Evolutionary conservation across 2,329 filamentous ascomycete species (phyloP), one percentile per base, ranked within the genome.

Genomic region (Metarhizium guizhouense): DNA sequence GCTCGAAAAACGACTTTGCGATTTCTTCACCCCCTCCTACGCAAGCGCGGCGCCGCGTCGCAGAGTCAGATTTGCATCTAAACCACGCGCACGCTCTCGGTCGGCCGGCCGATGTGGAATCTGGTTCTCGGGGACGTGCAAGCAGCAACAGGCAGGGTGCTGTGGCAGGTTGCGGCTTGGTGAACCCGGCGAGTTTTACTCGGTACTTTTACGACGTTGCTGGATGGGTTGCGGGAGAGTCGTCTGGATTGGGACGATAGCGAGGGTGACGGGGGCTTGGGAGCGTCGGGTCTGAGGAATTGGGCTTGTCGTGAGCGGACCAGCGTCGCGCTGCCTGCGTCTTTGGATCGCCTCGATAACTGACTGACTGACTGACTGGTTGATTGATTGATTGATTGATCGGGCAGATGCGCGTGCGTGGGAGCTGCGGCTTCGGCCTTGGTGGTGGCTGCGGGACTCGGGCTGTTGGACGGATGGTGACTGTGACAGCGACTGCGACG

Each of bases 401-500:
- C 14, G 45, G 25, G 3, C 25, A 30, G 45, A 48, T 30, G 20
- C 25, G 3, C 25, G 20, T 2, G 25, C 25, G 3, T 25, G 25
- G 25, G 25, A 25, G 25, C 25, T 25, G 25, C 25, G 25, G 25
- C 10, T 30, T 48, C 16, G 45, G 25, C 6, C 11, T 29, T 13
- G 42, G 45, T 30, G 45, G 20, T 13, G 45, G 45, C 14, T 29
- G 43, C 25, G 43, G 43, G 11, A 14, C 42, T 45, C n/a, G n/a
- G 4, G 42, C 42, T 45, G 42, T 18, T 16, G 5, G 42, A 45
- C 10, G 14, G 38, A 40, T 40, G 38, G 38, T 40, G 10, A 40
- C 8, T 13, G 8, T 40, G 38, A 40, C 38, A 2, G 38, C 14
- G 11, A 16, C 38, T 3, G 11, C 56, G 60, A 59, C 54, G 60